Percentiles rank a stretch among this genome's conserved stretches.
These are phyloP conservation scores for Lojkania enalia DNA, from an alignment of 2,329 filamentous ascomycete species.

Conservation along the genomic window DNA sequence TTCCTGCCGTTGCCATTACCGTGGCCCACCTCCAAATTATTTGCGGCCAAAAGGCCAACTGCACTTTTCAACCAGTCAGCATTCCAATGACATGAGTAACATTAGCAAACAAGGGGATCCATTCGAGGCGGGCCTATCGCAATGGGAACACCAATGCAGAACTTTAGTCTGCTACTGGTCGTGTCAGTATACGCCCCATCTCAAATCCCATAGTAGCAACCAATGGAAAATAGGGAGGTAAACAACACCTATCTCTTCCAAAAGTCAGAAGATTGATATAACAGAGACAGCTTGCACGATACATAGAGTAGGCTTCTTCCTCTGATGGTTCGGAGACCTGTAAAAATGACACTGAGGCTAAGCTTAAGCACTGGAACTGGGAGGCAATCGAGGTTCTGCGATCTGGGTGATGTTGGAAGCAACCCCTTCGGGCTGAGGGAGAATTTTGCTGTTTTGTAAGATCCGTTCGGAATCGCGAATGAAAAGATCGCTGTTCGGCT, in stretches of 20 bases:
- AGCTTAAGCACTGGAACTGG: not conserved
- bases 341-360: not conserved
- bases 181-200: not conserved
- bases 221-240: not conserved
- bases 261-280: not conserved
- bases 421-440: not conserved
- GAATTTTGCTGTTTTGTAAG: not conserved
- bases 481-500: not conserved
- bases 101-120: slow-evolving; percentile 2
- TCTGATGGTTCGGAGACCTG: slow-evolving; percentile 4
- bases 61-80: slow-evolving; percentile 1
- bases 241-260: slow-evolving; percentile 7
- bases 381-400: not conserved
- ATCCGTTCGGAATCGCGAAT: not conserved
- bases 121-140: slow-evolving; percentile 2
- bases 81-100: slow-evolving; percentile 2
- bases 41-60: not conserved
- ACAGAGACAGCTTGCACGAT: slow-evolving; percentile 6
- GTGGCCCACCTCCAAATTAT: no score
- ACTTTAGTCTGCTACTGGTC: slow-evolving; percentile 2
- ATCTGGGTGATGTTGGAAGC: not conserved
- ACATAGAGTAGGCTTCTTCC: slow-evolving; percentile 3
- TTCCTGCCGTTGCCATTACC: no score
- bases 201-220: not conserved
- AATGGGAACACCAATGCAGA: slow-evolving; percentile 3